Base-by-base conservation (phyloP, 495 filamentous ascomycete genomes). In the Bacidia gigantensis region DNA sequence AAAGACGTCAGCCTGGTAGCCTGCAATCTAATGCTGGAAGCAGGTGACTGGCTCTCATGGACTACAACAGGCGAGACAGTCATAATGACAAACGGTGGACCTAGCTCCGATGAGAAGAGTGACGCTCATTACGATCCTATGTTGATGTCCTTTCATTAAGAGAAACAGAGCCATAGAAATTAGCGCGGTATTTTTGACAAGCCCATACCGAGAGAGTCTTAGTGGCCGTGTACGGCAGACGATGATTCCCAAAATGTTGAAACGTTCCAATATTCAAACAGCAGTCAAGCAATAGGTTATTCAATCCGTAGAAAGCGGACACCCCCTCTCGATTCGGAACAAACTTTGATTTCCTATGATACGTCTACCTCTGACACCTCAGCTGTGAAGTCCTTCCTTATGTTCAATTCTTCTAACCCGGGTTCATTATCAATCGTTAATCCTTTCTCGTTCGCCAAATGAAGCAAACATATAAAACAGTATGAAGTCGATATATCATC, bases 361-460 rank as follows among this genome's bases (percentile, higher is more conserved):
- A 14, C 35, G 26, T 26, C 26, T 24, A 53, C 49, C 29, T 60
- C 60, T 2, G 47, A 51, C 2, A 60, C 54, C 26, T 50, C 57
- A 26, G 60, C 60, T 12, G 60, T 56, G 3, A 51, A 26, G 38
- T 62, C 60, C 26, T 40, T 51, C 26, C 29, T 10, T 51, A 62
- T 62, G 14, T 46, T 60, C 23, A 62, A 45, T 22, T 62, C 60
- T 35, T 57, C 58, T 14, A 62, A 44, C 7, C 60, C 60, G 20
- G 57, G 52, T 50, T 62, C 54, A 25, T 60, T 62, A 25, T 46
- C 35, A 25, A 62, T 52, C 0, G 38, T 56, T 11, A 99, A 73
- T 3, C 93, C 93, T 69, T 95, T 93, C 66, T 99, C 93, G 67
- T 99, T 99, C 46, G 93, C 93, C 59, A 99, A 59, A 69, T 99